Conservation (phyloP, 768 basidiomycete genomes). For the Tubosaeta sp. region DNA sequence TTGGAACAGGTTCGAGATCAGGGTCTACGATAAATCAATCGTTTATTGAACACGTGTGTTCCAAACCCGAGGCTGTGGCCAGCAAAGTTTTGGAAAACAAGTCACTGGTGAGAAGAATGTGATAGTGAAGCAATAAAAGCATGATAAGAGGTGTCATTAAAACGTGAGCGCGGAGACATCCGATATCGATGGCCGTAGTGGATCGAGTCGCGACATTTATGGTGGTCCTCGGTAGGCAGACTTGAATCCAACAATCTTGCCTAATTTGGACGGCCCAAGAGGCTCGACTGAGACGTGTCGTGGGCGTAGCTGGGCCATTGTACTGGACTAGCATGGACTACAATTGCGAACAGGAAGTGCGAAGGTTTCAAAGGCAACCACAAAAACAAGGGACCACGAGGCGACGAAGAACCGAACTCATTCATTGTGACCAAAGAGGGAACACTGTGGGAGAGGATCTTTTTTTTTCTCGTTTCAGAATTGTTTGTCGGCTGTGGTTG, state of each 20-base stretch:
- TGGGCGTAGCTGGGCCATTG: conserved; percentile 11
- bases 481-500: conserved; percentile 17
- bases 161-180: conserved; percentile 7
- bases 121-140: background rate
- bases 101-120: conserved; percentile 4
- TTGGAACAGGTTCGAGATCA: conserved; percentile 4
- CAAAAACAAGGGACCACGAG: conserved; percentile 12
- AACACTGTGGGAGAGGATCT: conserved; percentile 9
- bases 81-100: background rate
- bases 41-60: background rate
- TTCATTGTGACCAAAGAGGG: conserved; percentile 20
- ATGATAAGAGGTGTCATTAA: conserved; percentile 3
- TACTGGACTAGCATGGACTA: conserved; percentile 10
- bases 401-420: conserved; percentile 1
- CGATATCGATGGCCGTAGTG: conserved; percentile 12
- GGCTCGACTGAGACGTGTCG: conserved; percentile 7
- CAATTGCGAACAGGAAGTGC: conserved; percentile 10
- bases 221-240: background rate
- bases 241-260: background rate
- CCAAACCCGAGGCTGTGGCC: background rate
- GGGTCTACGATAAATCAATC: background rate
- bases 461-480: conserved; percentile 7
- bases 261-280: background rate
- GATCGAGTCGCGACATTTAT: conserved; percentile 4
- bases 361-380: background rate